Base-by-base conservation (phyloP, 768 basidiomycete species). In the Gautieria morchelliformis region DNA sequence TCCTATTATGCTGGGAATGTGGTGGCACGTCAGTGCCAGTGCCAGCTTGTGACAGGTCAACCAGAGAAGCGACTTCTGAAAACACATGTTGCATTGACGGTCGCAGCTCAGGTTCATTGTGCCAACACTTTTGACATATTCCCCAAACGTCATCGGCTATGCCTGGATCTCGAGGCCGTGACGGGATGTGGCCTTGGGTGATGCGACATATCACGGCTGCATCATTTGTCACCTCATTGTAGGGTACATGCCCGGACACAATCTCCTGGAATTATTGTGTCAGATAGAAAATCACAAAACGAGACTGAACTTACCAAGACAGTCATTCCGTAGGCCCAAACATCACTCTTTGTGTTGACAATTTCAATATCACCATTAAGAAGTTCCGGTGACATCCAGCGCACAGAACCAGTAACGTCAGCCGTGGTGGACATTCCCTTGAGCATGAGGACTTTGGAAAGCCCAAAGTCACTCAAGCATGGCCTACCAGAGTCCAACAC, bases 401-500 rank as follows among this genome's bases (percentile, higher is more conserved):
- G n/a, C n/a, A n/a, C n/a, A n/a, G n/a, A n/a, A n/a, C n/a, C n/a
- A n/a, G n/a, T n/a, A n/a, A n/a, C n/a, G n/a, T n/a, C n/a, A n/a
- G n/a, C n/a, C n/a, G n/a, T 52, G 22, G 7, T 61, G 49, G 27
- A 67, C 62, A 47, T 49, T 10, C 47, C 45, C 19, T 42, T 20
- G 19, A 35, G 20, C 30, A 15, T 39, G 35, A 52, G 51, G n/a
- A 68, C 63, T 17, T 61, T 61, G 3, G 60, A 63, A 8, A 79
- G 65, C 14, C 79, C 79, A 53, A 80, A 80, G 61, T 80, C 78
- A 32, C 77, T 73, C 4, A 80, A 67, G 56, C 75, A 78, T 12
- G 78, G 78, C 24, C 68, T 64, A 17, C 70, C 70, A 12, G 68
- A 60, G 5, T 62, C 66, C 6, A 73, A 74, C 17, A 80, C n/a